These are phyloP conservation scores for Lentinus brumalis DNA, from an alignment of 768 basidiomycete genomes.

Conservation along the genomic window DNA sequence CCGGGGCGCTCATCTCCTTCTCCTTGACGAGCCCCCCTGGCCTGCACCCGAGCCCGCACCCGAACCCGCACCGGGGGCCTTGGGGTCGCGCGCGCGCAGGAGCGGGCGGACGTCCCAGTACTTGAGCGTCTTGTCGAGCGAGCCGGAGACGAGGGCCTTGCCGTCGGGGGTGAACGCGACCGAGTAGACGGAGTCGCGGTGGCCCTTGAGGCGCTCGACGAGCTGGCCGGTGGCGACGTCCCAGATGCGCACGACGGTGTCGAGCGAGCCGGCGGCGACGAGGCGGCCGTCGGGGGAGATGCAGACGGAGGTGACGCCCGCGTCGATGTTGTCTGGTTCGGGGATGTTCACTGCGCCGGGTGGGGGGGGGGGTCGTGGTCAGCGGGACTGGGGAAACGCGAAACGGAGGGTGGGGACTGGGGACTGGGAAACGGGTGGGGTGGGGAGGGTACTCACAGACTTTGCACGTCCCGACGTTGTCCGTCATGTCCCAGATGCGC, in stretches of 20 bases:
- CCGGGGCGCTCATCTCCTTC: too few relatives aligned
- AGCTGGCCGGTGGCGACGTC: slow-evolving; percentile 60
- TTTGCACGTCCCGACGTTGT: slow-evolving; percentile 33
- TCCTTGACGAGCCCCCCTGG: too few relatives aligned
- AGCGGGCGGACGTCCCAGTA: slow-evolving; percentile 57
- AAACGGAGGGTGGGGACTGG: too few relatives aligned
- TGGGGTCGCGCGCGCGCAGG: slow-evolving; percentile 35
- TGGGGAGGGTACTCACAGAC: slow-evolving; percentile 27
- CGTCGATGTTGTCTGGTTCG: slow-evolving; percentile 54
- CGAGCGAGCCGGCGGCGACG: slow-evolving; percentile 61
- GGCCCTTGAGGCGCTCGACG: slow-evolving; percentile 58
- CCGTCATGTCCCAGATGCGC: slow-evolving; percentile 61
- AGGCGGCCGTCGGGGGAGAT: slow-evolving; percentile 61
- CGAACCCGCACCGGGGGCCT: slow-evolving; percentile 22
- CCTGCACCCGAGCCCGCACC: neutral
- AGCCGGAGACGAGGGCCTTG: slow-evolving; percentile 84
- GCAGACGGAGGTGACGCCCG: slow-evolving; percentile 61
- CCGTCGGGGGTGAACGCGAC: slow-evolving; percentile 94
- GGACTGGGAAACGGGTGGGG: too few relatives aligned
- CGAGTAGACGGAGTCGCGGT: slow-evolving; percentile 64
- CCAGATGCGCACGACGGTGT: slow-evolving; percentile 73
- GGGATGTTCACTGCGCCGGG: slow-evolving; percentile 41
- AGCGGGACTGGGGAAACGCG: too few relatives aligned
- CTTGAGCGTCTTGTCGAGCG: slow-evolving; percentile 66
- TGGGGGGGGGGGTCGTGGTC: too few relatives aligned